These are phyloP conservation scores for Komagataella pseudopastoris DNA, from an alignment of 805 yeast genomes.

Conservation along the genomic window DNA sequence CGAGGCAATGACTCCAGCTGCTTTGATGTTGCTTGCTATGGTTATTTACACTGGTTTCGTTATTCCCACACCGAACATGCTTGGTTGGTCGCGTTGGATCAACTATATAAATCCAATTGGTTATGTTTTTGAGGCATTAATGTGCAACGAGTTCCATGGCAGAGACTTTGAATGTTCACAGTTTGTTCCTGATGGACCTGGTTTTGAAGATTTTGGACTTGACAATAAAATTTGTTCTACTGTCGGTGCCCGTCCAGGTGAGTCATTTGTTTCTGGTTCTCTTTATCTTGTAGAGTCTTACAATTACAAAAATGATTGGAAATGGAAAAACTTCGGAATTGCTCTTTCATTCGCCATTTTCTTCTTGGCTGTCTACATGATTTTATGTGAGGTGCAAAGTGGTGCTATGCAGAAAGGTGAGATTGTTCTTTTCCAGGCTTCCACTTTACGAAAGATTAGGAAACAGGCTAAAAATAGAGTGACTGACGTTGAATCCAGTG, in stretches of 20 bases:
- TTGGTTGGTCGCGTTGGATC: slow-evolving; percentile 57
- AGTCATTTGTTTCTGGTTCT: slow-evolving; percentile 40
- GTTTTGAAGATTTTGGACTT: slow-evolving; percentile 12
- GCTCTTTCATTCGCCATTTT: slow-evolving; percentile 37
- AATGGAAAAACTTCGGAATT: slow-evolving; percentile 78
- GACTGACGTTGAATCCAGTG: slow-evolving; percentile 10
- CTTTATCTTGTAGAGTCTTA: slow-evolving; percentile 35
- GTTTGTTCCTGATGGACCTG: slow-evolving; percentile 31
- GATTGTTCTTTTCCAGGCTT: slow-evolving; percentile 41
- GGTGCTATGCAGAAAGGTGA: slow-evolving; percentile 66
- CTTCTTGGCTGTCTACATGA: slow-evolving; percentile 39
- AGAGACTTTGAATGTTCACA: slow-evolving; percentile 29
- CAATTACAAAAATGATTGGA: slow-evolving; percentile 38
- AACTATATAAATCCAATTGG: slow-evolving; percentile 46
- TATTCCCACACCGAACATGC: slow-evolving; percentile 40
- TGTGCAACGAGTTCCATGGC: slow-evolving; percentile 43
- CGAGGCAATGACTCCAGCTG: slow-evolving; percentile 47
- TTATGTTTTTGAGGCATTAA: slow-evolving; percentile 42
- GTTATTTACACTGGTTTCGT: slow-evolving; percentile 44
- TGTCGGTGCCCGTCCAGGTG: slow-evolving; percentile 48
- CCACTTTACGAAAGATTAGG: slow-evolving; percentile 30
- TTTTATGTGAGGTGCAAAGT: slow-evolving; percentile 40
- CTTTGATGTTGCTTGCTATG: slow-evolving; percentile 32
- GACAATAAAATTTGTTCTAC: slow-evolving; percentile 19
- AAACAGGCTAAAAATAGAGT: slow-evolving; percentile 18